A percentile compares a stretch with the other conserved stretches of the same genome.
Evolutionary conservation across 345 rosid species (phyloP).

Genomic region (Eucalyptus pumila): DNA sequence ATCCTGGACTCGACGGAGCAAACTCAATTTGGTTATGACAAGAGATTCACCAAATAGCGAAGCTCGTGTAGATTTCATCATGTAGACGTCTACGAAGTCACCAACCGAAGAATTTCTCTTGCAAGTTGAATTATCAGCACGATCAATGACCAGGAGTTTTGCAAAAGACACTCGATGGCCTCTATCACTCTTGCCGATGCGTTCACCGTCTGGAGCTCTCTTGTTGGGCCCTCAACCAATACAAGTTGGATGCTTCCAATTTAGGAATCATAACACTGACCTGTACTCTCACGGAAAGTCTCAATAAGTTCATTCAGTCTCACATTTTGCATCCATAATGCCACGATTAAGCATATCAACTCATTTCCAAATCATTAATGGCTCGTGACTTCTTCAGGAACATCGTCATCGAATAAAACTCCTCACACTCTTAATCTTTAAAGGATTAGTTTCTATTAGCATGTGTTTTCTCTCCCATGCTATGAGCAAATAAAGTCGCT

Average conservation of each 20-base stretch:
- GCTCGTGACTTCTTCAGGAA: no score
- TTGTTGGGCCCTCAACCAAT: conserved; percentile 75
- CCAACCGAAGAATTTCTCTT: conserved; percentile 48
- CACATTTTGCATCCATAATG: not conserved
- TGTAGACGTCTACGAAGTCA: conserved; percentile 65
- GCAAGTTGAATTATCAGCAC: conserved; percentile 1
- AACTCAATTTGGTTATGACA: conserved; percentile 53
- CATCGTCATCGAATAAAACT: no score
- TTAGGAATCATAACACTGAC: conserved; percentile 57
- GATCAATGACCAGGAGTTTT: conserved; percentile 23
- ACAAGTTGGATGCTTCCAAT: conserved; percentile 55
- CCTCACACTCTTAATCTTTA: no score
- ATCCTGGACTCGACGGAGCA: conserved; percentile 21
- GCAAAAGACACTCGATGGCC: conserved; percentile 65
- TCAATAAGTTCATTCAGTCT: conserved; percentile 72
- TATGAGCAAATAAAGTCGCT: conserved; percentile 90
- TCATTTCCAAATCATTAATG: not conserved
- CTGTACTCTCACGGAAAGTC: conserved; percentile 72
- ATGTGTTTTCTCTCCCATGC: no score
- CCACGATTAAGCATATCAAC: not conserved
- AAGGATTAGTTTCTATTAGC: no score
- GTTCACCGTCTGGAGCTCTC: conserved; percentile 78
- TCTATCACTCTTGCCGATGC: conserved; percentile 79
- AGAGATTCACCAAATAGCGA: conserved; percentile 69
- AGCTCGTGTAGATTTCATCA: conserved; percentile 54